Conservation (phyloP, 169 alveolate species). For the Eimeria tenella region DNA sequence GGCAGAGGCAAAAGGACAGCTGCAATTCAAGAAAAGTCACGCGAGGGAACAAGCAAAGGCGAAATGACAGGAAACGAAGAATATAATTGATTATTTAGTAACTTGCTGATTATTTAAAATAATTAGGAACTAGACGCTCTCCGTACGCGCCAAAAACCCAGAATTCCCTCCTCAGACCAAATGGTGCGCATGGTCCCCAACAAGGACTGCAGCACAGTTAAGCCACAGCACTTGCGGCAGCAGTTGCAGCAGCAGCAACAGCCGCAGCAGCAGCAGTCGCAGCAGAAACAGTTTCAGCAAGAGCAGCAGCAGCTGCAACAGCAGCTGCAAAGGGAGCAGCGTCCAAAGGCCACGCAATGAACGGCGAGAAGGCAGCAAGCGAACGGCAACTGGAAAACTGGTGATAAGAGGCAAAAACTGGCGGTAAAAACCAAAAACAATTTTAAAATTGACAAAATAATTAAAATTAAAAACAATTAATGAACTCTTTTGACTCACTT, state of each 20-base stretch:
- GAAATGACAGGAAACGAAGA: too few relatives aligned
- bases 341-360: too few relatives aligned
- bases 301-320: not conserved
- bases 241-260: not conserved
- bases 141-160: conserved; percentile 76
- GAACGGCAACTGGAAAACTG: too few relatives aligned
- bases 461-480: not conserved
- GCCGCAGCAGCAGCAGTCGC: not conserved
- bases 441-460: not conserved
- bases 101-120: too few relatives aligned
- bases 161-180: conserved; percentile 67
- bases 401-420: too few relatives aligned
- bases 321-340: not conserved
- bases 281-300: not conserved
- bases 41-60: too few relatives aligned
- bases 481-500: not conserved
- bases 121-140: too few relatives aligned
- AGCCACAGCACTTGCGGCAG: not conserved
- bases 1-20: too few relatives aligned
- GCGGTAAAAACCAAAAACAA: too few relatives aligned
- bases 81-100: too few relatives aligned
- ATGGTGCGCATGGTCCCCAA: conserved; percentile 47
- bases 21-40: too few relatives aligned
- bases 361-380: too few relatives aligned
- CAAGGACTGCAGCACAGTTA: conserved; percentile 47